These are phyloP conservation scores for Parastagonospora avenae DNA, from an alignment of 2,329 filamentous ascomycete species.

Conservation along the genomic window DNA sequence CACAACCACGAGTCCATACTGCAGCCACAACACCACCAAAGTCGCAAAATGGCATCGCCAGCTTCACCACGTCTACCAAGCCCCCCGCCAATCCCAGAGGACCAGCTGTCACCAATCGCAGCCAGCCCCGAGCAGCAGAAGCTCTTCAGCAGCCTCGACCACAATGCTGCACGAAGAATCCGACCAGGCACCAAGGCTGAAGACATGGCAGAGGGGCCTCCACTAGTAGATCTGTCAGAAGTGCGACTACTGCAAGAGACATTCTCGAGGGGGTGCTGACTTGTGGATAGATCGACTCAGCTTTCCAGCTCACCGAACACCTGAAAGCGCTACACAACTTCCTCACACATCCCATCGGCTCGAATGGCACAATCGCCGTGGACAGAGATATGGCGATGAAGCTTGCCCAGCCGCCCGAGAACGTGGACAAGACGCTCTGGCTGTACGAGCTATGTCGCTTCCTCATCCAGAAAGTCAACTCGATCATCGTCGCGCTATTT, in stretches of 20 bases:
- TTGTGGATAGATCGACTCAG: conserved; percentile 78
- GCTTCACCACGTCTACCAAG: conserved; percentile 88
- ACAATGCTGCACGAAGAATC: conserved; percentile 81
- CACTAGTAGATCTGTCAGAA: conserved; percentile 82
- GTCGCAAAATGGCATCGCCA: conserved; percentile 31
- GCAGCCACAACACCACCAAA: not conserved
- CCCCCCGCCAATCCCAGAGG: conserved; percentile 91
- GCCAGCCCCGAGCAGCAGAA: conserved; percentile 64
- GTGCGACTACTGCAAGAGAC: conserved; percentile 55
- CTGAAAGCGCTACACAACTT: conserved; percentile 89
- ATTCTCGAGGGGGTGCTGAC: conserved; percentile 21
- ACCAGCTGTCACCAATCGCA: conserved; percentile 81
- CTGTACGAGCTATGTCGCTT: conserved; percentile 98
- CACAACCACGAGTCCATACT: not conserved
- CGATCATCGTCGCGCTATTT: conserved; percentile 89
- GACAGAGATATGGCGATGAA: conserved; percentile 74
- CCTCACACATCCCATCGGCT: conserved; percentile 67
- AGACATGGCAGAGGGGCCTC: conserved; percentile 91
- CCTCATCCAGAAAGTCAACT: conserved; percentile 92
- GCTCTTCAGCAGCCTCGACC: conserved; percentile 63
- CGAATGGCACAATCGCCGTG: conserved; percentile 69
- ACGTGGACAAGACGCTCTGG: conserved; percentile 88
- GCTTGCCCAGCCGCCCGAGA: conserved; percentile 78
- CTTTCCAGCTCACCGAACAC: conserved; percentile 97
- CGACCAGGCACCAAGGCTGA: conserved; percentile 89